Conservation (phyloP, 163 green algal species). For the Scenedesmus sp. region DNA sequence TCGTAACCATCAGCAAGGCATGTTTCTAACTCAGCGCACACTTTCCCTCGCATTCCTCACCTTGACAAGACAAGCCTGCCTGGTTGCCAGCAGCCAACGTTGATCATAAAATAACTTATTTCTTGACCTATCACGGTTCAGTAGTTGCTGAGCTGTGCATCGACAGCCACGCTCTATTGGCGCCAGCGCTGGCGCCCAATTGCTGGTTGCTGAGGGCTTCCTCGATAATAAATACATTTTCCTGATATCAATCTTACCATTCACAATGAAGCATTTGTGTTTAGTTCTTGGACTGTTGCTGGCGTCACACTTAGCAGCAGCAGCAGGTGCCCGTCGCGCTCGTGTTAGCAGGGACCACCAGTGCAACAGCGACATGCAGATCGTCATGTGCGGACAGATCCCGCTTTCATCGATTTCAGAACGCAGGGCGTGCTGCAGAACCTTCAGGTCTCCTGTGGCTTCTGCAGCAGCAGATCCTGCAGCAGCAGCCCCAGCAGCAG, state of each 20-base stretch:
- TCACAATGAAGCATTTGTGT: not conserved
- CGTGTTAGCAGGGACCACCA: not conserved
- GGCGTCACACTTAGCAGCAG: not conserved
- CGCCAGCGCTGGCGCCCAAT: not conserved
- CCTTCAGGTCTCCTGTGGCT: not conserved
- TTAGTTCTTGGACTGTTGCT: not conserved
- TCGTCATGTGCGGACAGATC: not conserved
- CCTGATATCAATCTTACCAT: not conserved
- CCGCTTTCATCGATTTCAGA: not conserved
- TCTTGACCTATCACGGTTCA: not conserved
- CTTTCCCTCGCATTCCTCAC: no score
- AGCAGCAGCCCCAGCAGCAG: not conserved
- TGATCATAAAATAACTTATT: no score
- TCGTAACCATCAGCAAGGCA: no score
- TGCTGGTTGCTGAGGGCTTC: not conserved
- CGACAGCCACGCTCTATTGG: not conserved
- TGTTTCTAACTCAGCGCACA: no score
- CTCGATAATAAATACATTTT: not conserved
- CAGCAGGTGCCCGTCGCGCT: not conserved
- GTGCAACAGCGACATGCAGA: not conserved
- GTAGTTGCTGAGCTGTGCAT: not conserved
- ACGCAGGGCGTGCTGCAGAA: not conserved
- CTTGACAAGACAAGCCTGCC: no score
- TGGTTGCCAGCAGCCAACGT: no score
- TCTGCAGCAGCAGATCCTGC: not conserved